These are phyloP conservation scores for Suillus brevipes DNA, from an alignment of 768 basidiomycete genomes.

Conservation along the genomic window DNA sequence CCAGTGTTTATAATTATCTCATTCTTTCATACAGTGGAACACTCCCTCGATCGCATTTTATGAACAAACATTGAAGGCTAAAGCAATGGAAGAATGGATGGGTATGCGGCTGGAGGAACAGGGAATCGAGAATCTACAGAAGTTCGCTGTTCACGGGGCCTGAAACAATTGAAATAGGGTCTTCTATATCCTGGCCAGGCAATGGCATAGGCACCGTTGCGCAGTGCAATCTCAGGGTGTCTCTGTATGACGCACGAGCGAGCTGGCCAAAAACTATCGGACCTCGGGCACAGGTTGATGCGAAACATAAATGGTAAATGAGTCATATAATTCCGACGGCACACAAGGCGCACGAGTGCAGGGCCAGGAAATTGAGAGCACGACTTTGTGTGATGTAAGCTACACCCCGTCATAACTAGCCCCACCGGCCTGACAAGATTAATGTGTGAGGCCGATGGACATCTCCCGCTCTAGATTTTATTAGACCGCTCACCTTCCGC, in stretches of 20 bases:
- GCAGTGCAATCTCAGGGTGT: slow-evolving; percentile 3
- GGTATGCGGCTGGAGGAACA: slow-evolving; percentile 78
- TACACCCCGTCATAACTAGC: slow-evolving; percentile 87
- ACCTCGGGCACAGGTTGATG: not conserved
- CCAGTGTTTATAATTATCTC: not conserved
- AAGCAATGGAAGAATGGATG: slow-evolving; percentile 82
- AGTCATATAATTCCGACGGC: not conserved
- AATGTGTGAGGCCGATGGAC: slow-evolving; percentile 20
- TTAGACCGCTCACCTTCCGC: slow-evolving; percentile 63
- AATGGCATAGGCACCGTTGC: not conserved
- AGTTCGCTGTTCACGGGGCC: slow-evolving; percentile 36
- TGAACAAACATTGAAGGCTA: slow-evolving; percentile 79
- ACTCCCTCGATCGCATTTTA: slow-evolving; percentile 90
- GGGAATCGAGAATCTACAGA: slow-evolving; percentile 62
- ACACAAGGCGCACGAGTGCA: not conserved
- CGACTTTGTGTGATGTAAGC: slow-evolving; percentile 21
- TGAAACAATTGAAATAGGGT: slow-evolving; percentile 10
- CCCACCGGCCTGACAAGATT: slow-evolving; percentile 66
- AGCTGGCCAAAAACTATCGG: not conserved
- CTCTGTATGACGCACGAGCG: not conserved
- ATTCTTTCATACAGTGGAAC: slow-evolving; percentile 70
- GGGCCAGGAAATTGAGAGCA: slow-evolving; percentile 5
- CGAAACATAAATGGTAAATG: slow-evolving; percentile 1
- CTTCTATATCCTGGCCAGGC: not conserved
- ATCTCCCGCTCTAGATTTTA: slow-evolving; percentile 4